phyloP scores from a whole-genome alignment of 2,329 filamentous ascomycete genomes.

The Colletotrichum lupini region DNA sequence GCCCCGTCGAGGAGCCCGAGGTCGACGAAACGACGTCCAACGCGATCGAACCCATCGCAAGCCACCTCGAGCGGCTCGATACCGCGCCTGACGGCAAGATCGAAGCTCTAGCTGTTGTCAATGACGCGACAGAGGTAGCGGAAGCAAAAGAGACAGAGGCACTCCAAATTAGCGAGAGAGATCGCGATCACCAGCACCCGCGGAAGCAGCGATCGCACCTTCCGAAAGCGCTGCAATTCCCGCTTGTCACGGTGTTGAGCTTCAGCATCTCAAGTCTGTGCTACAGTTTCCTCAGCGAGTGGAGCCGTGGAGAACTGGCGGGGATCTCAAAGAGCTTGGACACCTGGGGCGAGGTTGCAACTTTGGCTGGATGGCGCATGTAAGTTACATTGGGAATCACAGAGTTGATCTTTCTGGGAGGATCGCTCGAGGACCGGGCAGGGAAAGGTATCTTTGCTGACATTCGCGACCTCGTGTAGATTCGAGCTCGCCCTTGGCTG shows the following conservation, averaged over 20 bases:
- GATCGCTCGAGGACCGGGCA: background rate
- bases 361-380: conserved; percentile 65
- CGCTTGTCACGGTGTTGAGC: conserved; percentile 63
- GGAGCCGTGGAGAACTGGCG: conserved; percentile 74
- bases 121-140: conserved; percentile 29
- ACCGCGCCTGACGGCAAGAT: conserved; percentile 29
- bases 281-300: conserved; percentile 70
- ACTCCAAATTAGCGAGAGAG: conserved; percentile 23
- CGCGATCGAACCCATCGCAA: conserved; percentile 35
- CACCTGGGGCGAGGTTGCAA: conserved; percentile 69
- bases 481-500: conserved; percentile 78
- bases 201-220: conserved; percentile 47
- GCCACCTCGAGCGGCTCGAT: conserved; percentile 33
- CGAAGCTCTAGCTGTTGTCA: conserved; percentile 35
- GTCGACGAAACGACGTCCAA: conserved; percentile 29
- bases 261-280: conserved; percentile 72
- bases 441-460: conserved; percentile 13
- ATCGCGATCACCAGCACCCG: conserved; percentile 27
- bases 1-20: conserved; percentile 11
- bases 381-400: conserved; percentile 50
- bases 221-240: conserved; percentile 60
- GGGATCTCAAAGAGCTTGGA: conserved; percentile 73
- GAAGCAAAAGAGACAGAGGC: conserved; percentile 13
- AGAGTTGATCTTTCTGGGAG: background rate
- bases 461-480: conserved; percentile 72